A percentile compares a stretch with the other conserved stretches of the same genome.
These are phyloP conservation scores for Solanum verrucosum DNA, from an alignment of 257 asterid species.

Conservation along the genomic window DNA sequence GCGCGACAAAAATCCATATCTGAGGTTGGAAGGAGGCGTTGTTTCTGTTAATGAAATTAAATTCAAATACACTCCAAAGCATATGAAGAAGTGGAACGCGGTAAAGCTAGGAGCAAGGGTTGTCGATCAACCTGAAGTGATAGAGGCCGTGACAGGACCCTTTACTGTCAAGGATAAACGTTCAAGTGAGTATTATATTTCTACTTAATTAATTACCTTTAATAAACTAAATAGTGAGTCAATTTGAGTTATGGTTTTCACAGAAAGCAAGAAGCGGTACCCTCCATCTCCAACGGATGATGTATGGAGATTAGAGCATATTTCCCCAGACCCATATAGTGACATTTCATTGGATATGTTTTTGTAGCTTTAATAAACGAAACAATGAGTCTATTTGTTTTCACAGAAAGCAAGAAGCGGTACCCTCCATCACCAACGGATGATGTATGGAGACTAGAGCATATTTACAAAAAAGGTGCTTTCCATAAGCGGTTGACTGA, in stretches of 20 bases:
- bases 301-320: no score
- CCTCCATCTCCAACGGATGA: no score
- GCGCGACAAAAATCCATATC: not conserved
- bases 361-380: not conserved
- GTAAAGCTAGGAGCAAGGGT: not conserved
- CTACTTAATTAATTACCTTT: no score
- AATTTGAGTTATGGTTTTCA: no score
- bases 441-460: slow-evolving; percentile 12
- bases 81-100: not conserved
- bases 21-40: not conserved
- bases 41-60: not conserved
- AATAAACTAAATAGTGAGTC: no score
- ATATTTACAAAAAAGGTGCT: not conserved
- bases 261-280: no score
- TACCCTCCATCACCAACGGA: slow-evolving; percentile 12
- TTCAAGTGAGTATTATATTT: not conserved
- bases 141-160: not conserved
- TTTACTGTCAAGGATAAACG: not conserved
- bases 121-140: not conserved
- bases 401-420: slow-evolving; percentile 9
- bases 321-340: no score
- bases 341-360: no score
- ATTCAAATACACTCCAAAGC: not conserved
- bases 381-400: not conserved
- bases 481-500: not conserved